Evolutionary conservation across 352 stramenopile genomes (phyloP).

Genomic region (Phytophthora parvispora): DNA sequence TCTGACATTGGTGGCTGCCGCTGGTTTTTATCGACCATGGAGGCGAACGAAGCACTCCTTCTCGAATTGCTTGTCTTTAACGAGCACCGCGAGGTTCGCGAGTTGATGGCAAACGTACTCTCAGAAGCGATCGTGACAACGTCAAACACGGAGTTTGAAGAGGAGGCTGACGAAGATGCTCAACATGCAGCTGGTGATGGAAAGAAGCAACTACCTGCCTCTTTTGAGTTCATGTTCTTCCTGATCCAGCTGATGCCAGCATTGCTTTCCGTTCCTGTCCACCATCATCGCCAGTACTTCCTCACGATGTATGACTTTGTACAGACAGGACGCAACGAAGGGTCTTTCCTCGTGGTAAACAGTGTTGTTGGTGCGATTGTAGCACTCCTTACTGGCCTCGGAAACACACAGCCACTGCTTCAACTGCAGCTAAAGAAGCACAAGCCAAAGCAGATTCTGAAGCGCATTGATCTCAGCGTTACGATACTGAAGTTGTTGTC

Average conservation of each 20-base stretch:
- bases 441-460: conserved; percentile 79
- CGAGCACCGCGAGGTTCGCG: conserved; percentile 70
- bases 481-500: conserved; percentile 82
- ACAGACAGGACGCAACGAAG: conserved; percentile 85
- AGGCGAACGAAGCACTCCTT: conserved; percentile 70
- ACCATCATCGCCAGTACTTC: conserved; percentile 83
- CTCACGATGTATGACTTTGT: conserved; percentile 81
- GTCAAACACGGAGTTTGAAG: conserved; percentile 60
- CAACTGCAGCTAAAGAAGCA: conserved; percentile 74
- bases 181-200: conserved; percentile 4
- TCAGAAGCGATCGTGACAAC: conserved; percentile 76
- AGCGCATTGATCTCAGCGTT: conserved; percentile 80
- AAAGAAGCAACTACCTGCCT: conserved; percentile 63
- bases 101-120: conserved; percentile 77
- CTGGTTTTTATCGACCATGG: conserved; percentile 79
- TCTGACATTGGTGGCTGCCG: conserved; percentile 73
- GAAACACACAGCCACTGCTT: conserved; percentile 67
- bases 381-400: conserved; percentile 69
- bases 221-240: conserved; percentile 88
- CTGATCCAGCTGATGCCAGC: conserved; percentile 84
- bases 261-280: conserved; percentile 71
- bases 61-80: conserved; percentile 82
- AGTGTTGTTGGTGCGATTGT: conserved; percentile 85
- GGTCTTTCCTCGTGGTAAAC: conserved; percentile 85
- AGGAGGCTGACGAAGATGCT: conserved; percentile 29